These are phyloP conservation scores for Colletotrichum sp. DNA, from an alignment of 2,329 filamentous ascomycete species.

Conservation along the genomic window DNA sequence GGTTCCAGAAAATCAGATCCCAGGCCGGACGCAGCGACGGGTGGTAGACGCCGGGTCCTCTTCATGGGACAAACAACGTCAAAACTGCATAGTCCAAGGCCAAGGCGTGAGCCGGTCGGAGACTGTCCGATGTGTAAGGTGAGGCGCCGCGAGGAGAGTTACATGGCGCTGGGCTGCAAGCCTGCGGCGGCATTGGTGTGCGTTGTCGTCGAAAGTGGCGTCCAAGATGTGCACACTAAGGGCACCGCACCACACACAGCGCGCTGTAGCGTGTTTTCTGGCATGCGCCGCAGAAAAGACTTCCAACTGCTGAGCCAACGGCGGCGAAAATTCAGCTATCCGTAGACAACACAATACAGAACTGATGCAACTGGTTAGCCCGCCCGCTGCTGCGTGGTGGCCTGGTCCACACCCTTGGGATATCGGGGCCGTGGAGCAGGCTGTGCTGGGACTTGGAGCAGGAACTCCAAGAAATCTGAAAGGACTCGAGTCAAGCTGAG, in stretches of 20 bases:
- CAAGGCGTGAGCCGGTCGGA: slow-evolving; percentile 3
- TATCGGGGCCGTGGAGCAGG: slow-evolving; percentile 8
- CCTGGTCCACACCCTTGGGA: slow-evolving; percentile 11
- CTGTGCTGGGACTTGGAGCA: slow-evolving; percentile 6
- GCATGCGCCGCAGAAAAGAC: background rate
- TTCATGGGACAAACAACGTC: background rate
- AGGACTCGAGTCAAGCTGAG: slow-evolving; percentile 12
- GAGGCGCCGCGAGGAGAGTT: background rate
- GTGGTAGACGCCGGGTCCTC: background rate
- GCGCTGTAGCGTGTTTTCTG: background rate
- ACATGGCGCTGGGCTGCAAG: background rate
- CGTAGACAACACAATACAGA: background rate
- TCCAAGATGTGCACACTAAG: background rate
- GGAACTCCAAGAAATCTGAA: background rate
- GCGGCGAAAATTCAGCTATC: background rate
- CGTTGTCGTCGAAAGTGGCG: background rate
- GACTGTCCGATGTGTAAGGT: slow-evolving; percentile 2
- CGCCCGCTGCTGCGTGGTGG: background rate
- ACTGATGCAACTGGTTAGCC: background rate
- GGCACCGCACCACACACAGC: background rate
- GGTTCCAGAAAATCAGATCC: background rate
- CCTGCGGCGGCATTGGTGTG: background rate
- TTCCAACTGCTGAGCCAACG: background rate
- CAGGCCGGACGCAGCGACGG: background rate
- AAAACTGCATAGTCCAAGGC: background rate